These are phyloP conservation scores for Auricularia sp. DNA, from an alignment of 768 basidiomycete genomes.

Conservation along the genomic window DNA sequence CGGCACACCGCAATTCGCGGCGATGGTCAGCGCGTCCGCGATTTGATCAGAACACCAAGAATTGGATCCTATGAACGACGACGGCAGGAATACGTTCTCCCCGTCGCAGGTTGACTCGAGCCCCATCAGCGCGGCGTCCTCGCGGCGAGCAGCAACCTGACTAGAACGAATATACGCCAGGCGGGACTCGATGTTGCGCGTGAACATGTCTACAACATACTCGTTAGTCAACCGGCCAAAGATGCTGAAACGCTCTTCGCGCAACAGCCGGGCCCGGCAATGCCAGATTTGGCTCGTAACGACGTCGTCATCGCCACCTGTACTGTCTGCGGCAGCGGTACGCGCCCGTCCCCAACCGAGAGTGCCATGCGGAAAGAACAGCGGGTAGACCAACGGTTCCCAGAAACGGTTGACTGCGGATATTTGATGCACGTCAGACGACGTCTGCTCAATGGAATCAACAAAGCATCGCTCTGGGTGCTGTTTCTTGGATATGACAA, in stretches of 20 bases:
- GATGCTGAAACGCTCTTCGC: slow-evolving; percentile 16
- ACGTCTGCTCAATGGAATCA: too few species aligned
- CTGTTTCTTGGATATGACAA: too few species aligned
- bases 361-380: slow-evolving; percentile 27
- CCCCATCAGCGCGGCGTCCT: slow-evolving; percentile 1
- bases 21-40: slow-evolving; percentile 28
- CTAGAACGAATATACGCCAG: slow-evolving; percentile 24
- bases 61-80: too few species aligned
- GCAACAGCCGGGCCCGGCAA: too few species aligned
- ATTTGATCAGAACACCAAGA: slow-evolving; percentile 26
- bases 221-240: slow-evolving; percentile 26
- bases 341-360: slow-evolving; percentile 25
- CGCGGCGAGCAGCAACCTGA: slow-evolving; percentile 14
- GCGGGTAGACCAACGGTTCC: slow-evolving; percentile 29
- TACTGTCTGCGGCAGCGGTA: slow-evolving; percentile 10
- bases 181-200: slow-evolving; percentile 21
- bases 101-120: too few species aligned
- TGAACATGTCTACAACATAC: slow-evolving; percentile 32
- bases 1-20: slow-evolving; percentile 7
- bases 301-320: too few species aligned
- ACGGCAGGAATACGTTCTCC: too few species aligned
- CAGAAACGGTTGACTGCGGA: slow-evolving; percentile 22
- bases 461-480: too few species aligned
- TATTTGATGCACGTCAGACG: slow-evolving; percentile 10
- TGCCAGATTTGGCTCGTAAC: too few species aligned